Evolutionary conservation across 768 basidiomycete species (phyloP).

Genomic region (Ramaria sp.): DNA sequence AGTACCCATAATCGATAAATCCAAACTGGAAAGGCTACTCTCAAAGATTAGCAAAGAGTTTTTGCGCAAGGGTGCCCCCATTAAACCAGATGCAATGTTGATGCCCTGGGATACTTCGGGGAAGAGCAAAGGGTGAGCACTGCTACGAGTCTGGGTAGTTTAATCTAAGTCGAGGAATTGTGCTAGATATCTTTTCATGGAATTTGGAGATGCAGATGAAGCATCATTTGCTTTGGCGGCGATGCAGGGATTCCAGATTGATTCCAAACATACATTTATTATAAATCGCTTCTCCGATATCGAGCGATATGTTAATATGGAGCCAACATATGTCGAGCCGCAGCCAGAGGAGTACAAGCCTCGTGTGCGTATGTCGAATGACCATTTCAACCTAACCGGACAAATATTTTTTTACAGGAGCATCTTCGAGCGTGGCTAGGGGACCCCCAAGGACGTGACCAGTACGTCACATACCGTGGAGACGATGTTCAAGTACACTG

Average conservation of each 20-base stretch:
- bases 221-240: conserved; percentile 54
- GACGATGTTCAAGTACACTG: conserved; percentile 86
- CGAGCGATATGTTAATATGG: conserved; percentile 66
- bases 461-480: conserved; percentile 88
- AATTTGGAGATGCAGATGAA: conserved; percentile 60
- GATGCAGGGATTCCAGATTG: conserved; percentile 76
- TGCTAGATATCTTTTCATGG: conserved; percentile 71
- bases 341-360: conserved; percentile 60
- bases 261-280: conserved; percentile 74
- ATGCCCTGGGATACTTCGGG: conserved; percentile 81
- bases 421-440: conserved; percentile 93
- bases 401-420: conserved; percentile 45
- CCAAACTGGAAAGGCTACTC: conserved; percentile 73
- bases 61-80: conserved; percentile 61
- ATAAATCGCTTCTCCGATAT: conserved; percentile 86
- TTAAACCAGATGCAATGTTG: conserved; percentile 68
- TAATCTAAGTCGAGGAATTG: not conserved
- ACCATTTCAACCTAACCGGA: not conserved
- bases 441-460: conserved; percentile 87
- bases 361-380: conserved; percentile 38
- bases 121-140: conserved; percentile 83
- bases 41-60: conserved; percentile 79
- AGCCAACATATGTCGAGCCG: conserved; percentile 72
- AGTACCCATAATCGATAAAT: conserved; percentile 79
- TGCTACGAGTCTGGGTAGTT: not conserved